Conservation (phyloP, 768 basidiomycete genomes). For the Gloeopeniophorella convolvens region DNA sequence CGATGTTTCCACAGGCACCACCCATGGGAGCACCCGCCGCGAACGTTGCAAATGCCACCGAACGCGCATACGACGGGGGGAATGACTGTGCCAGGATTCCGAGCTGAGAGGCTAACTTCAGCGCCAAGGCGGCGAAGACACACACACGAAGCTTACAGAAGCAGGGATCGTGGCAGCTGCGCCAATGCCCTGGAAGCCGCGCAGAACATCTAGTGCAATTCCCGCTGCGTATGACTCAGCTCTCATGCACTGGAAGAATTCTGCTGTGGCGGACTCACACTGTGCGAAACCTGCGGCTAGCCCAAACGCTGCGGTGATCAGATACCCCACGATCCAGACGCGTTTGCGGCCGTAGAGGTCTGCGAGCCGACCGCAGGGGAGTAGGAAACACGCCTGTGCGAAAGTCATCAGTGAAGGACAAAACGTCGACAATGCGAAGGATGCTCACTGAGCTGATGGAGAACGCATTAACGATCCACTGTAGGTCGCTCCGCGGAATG, state of each 20-base stretch:
- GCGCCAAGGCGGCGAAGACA: not conserved
- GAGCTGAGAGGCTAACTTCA: constrained; percentile 34
- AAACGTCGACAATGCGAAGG: not conserved
- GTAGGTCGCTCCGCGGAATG: constrained; percentile 45
- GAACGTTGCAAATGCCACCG: constrained; percentile 77
- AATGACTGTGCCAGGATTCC: constrained; percentile 82
- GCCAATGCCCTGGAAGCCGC: constrained; percentile 79
- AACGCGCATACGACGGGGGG: constrained; percentile 57
- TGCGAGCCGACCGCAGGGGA: constrained; percentile 73
- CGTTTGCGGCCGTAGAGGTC: constrained; percentile 74
- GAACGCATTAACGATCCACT: constrained; percentile 67
- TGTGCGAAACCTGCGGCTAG: constrained; percentile 60
- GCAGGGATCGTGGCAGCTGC: constrained; percentile 71
- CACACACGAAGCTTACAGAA: constrained; percentile 37
- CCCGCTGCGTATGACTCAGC: constrained; percentile 36
- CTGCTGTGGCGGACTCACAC: constrained; percentile 30
- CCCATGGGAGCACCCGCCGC: constrained; percentile 83
- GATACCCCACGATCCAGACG: constrained; percentile 55
- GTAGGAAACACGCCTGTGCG: constrained; percentile 64
- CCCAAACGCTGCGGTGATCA: constrained; percentile 47
- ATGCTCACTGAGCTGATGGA: constrained; percentile 55
- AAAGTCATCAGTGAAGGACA: not conserved
- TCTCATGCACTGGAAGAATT: not conserved
- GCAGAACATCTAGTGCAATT: constrained; percentile 57
- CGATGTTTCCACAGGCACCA: constrained; percentile 55